phyloP scores from a whole-genome alignment of 2,329 filamentous ascomycete species.

The Shiraia sp. region DNA sequence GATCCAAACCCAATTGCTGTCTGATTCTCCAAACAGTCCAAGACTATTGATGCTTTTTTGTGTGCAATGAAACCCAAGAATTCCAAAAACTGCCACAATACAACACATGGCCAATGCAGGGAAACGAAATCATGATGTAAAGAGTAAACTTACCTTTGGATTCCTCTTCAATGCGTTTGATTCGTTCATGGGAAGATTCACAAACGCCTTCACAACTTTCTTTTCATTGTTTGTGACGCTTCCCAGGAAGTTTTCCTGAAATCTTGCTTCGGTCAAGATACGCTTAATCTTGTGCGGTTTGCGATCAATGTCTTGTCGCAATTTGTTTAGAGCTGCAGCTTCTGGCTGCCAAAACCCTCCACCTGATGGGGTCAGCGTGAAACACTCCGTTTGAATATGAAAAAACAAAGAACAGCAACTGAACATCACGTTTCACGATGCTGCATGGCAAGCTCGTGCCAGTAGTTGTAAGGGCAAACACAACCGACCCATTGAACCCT shows the following conservation, averaged over 20 bases:
- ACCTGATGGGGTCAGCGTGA: slow-evolving; percentile 51
- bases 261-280: slow-evolving; percentile 63
- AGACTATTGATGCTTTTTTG: too few relatives aligned
- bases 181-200: slow-evolving; percentile 59
- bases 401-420: not conserved
- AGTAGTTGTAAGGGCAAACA: too few relatives aligned
- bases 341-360: slow-evolving; percentile 84
- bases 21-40: too few relatives aligned
- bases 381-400: not conserved
- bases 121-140: slow-evolving; percentile 7
- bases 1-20: too few relatives aligned
- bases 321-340: slow-evolving; percentile 62
- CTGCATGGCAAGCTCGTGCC: too few relatives aligned
- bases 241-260: slow-evolving; percentile 69
- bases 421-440: not conserved
- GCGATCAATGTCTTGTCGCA: slow-evolving; percentile 76
- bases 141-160: slow-evolving; percentile 68
- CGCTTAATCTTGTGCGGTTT: slow-evolving; percentile 71
- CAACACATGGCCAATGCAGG: not conserved
- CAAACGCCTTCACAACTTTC: slow-evolving; percentile 70
- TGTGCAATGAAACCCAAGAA: too few relatives aligned
- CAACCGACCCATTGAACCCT: too few relatives aligned
- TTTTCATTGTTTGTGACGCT: slow-evolving; percentile 59
- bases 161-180: slow-evolving; percentile 80
- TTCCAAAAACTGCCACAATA: not conserved